These are phyloP conservation scores for Botrytis tulipae DNA, from an alignment of 2,329 filamentous ascomycete genomes.

Conservation along the genomic window DNA sequence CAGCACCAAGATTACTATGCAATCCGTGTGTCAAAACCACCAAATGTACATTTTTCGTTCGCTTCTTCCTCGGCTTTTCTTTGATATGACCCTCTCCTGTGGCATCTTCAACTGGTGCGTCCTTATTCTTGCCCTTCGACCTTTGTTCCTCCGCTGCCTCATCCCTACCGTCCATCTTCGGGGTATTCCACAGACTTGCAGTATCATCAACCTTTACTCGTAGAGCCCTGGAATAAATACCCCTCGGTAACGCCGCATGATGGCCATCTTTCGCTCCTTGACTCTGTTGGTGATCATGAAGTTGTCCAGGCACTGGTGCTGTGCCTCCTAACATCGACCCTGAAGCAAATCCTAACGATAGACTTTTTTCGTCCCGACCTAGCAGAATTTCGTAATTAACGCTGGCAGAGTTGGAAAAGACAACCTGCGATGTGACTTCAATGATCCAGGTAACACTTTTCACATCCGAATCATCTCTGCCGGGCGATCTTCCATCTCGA, in stretches of 20 bases:
- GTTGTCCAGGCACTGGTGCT: slow-evolving; percentile 56
- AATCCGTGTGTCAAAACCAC: slow-evolving; percentile 92
- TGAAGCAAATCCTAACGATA: slow-evolving; percentile 58
- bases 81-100: slow-evolving; percentile 28
- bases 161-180: slow-evolving; percentile 68
- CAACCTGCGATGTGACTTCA: slow-evolving; percentile 86
- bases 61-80: slow-evolving; percentile 43
- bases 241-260: slow-evolving; percentile 64
- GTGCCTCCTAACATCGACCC: slow-evolving; percentile 44
- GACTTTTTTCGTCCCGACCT: slow-evolving; percentile 79
- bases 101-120: slow-evolving; percentile 32
- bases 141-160: slow-evolving; percentile 29
- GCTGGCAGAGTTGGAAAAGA: slow-evolving; percentile 85
- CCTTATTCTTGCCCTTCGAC: slow-evolving; percentile 30
- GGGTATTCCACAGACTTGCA: slow-evolving; percentile 87
- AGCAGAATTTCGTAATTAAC: slow-evolving; percentile 87
- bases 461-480: slow-evolving; percentile 43
- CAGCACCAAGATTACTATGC: slow-evolving; percentile 91
- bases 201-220: slow-evolving; percentile 83
- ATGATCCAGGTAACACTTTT: slow-evolving; percentile 80
- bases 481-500: slow-evolving; percentile 44
- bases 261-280: slow-evolving; percentile 54
- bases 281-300: slow-evolving; percentile 74
- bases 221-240: slow-evolving; percentile 82
- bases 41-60: slow-evolving; percentile 79